Base-by-base conservation (phyloP, 495 filamentous ascomycete species). In the Aspergillus taichungensis region DNA sequence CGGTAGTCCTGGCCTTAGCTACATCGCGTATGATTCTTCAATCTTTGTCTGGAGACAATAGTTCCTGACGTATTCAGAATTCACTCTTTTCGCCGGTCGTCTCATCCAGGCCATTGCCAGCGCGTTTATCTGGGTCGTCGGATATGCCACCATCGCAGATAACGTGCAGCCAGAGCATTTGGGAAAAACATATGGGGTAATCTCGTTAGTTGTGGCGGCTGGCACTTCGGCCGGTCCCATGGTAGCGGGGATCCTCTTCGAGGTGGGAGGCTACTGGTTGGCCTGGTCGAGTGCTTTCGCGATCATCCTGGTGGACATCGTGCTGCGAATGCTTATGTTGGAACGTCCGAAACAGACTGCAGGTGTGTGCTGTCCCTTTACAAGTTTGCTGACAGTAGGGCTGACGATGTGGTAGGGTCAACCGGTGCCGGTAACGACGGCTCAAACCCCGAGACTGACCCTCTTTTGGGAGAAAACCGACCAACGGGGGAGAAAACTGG, bases 251-350 rank as follows among this genome's bases (percentile, higher is more conserved):
- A 39, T 57, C 6, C 24, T 66, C 2, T 55, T 60, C 8, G 46
- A 61, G 18, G 1, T 45, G 1, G 45, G 45, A 1, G 62, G 62
- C 3, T 63, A 66, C 36, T 63, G 60, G 55, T 2, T 45, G 4
- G 55, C 53, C 1, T 63, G 60, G 57, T 56, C 57, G 6, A 52
- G 50, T 28, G 52, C 55, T 0, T 46, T 63, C 12, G 29, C 34
- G 0, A 41, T 59, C 5, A 46, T 66, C 1, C 1, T 46, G 5
- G 29, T 60, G 5, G 58, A 61, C 41, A 44, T 63, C 13, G 13
- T 58, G 6, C 33, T 54, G 3, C 58, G 62, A 1, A 29, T 55
- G 8, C 12, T 62, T 18, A 62, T 66, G 52, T 13, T 64, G 7
- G 61, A 64, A 35, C 42, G 37, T 1, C 36, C 42, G 4, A 37